Conservation (phyloP, 2,329 filamentous ascomycete genomes). For the Trichoderma brevicompactum region DNA sequence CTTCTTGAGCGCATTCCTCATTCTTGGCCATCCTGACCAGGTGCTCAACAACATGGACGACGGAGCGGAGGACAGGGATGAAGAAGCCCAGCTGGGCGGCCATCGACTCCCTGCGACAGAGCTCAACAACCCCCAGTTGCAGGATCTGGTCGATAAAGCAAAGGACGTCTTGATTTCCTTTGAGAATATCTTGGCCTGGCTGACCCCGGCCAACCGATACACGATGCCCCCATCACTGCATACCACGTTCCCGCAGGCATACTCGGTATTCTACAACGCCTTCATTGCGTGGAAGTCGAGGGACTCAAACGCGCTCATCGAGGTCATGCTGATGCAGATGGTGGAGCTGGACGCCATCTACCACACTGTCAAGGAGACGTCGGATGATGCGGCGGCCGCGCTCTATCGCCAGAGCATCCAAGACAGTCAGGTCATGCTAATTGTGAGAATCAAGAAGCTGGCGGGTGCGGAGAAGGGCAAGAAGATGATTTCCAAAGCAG, state of each 20-base stretch:
- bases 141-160: slow-evolving; percentile 77
- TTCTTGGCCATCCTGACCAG: slow-evolving; percentile 76
- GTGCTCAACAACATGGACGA: slow-evolving; percentile 77
- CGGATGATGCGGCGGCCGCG: slow-evolving; percentile 71
- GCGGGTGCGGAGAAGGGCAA: slow-evolving; percentile 73
- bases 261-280: slow-evolving; percentile 75
- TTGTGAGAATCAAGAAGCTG: slow-evolving; percentile 78
- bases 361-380: slow-evolving; percentile 80
- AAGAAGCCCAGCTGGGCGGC: slow-evolving; percentile 37
- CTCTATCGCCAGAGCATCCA: slow-evolving; percentile 82
- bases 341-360: slow-evolving; percentile 83
- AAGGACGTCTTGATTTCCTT: slow-evolving; percentile 78
- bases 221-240: slow-evolving; percentile 66
- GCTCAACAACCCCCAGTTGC: slow-evolving; percentile 64
- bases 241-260: slow-evolving; percentile 68
- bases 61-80: slow-evolving; percentile 59
- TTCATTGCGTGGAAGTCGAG: slow-evolving; percentile 85
- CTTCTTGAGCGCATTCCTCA: slow-evolving; percentile 79
- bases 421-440: slow-evolving; percentile 77
- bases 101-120: slow-evolving; percentile 48
- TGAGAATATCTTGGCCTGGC: slow-evolving; percentile 70
- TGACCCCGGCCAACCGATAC: slow-evolving; percentile 69
- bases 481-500: slow-evolving; percentile 73
- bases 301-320: slow-evolving; percentile 76
- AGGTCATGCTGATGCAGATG: slow-evolving; percentile 86